Conservation (phyloP, 2,329 filamentous ascomycete genomes). For the Harringtonia aguacate region DNA sequence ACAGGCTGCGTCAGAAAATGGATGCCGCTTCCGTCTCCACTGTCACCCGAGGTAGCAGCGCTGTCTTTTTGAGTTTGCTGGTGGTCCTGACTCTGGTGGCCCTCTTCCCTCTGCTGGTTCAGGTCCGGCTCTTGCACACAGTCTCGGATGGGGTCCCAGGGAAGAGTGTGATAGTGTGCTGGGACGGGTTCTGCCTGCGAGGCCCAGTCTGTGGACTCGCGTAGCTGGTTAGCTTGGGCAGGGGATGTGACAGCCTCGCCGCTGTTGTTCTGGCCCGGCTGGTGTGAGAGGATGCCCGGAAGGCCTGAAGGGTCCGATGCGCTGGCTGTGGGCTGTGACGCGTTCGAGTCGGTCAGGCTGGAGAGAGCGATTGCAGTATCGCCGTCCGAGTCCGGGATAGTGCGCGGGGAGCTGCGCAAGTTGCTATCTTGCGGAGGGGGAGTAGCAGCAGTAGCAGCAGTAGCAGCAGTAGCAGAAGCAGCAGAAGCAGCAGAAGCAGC, state of each 20-base stretch:
- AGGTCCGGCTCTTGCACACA: too few relatives aligned
- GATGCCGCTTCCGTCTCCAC: background rate
- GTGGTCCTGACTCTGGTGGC: too few relatives aligned
- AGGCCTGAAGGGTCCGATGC: background rate
- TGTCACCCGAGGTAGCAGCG: background rate
- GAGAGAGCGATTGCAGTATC: background rate
- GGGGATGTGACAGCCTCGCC: background rate
- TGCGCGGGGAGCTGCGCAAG: background rate
- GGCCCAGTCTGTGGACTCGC: slow-evolving; percentile 4
- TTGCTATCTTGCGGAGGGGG: background rate
- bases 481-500: too few relatives aligned
- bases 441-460: too few relatives aligned
- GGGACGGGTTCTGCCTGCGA: background rate
- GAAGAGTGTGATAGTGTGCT: background rate
- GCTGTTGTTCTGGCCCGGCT: background rate
- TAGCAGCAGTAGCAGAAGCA: too few relatives aligned
- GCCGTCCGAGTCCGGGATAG: slow-evolving; percentile 10
- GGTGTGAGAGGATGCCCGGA: background rate
- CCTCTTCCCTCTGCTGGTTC: too few relatives aligned
- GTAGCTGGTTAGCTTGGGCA: background rate
- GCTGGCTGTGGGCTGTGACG: background rate
- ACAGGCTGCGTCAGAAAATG: slow-evolving; percentile 10
- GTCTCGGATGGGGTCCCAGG: background rate
- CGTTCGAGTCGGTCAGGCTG: background rate
- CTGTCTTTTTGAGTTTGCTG: too few relatives aligned